Evolutionary conservation across 23 red algal species (phyloP), one percentile per base, ranked within the genome.

Genomic region (Chondrus crispus): DNA sequence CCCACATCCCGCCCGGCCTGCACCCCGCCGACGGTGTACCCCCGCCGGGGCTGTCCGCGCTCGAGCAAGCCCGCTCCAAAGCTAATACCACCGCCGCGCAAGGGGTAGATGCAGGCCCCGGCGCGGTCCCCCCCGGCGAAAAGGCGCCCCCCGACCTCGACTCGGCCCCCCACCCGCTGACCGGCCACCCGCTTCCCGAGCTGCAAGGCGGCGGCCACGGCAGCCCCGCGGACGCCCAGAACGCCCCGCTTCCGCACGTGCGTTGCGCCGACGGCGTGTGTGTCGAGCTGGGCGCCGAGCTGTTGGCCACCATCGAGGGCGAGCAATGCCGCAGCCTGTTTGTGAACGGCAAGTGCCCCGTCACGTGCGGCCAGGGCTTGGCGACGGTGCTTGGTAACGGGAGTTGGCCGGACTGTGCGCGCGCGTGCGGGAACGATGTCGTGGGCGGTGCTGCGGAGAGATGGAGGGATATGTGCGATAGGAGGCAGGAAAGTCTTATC

Each of bases 231-330:
- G n/a, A n/a, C n/a, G n/a, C n/a, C n/a, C n/a, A n/a, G n/a, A n/a
- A n/a, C n/a, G n/a, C n/a, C 26, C 71, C 71, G 8, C 11, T 24
- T 44, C 10, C 44, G 26, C 71, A 77, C 8, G n/a, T 77, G 11
- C 26, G 29, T 58, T 83, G 78, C 46, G 51, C 54, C 49, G 58
- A 74, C 1, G 74, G 50, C 47, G 77, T 81, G 11, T 92, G 89
- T 55, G 44, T 81, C 29, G 8, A 66, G 4, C 89, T 92, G 42
- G 45, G 51, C 7, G 77, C 62, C n/a, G 13, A 82, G 46, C 30
- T 92, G 10, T 45, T 92, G n/a, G 62, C 82, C 14, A 60, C 89
- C 32, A 62, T 92, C 2, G 89, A 92, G 35, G 79, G 89, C 66
- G 3, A 24, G 10, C 4, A 46, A 4, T 92, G 89, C 54, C 77